Evolutionary conservation across 345 rosid genomes (phyloP), one percentile per base, ranked within the genome.

Genomic region (Geranium rotundifolium): DNA sequence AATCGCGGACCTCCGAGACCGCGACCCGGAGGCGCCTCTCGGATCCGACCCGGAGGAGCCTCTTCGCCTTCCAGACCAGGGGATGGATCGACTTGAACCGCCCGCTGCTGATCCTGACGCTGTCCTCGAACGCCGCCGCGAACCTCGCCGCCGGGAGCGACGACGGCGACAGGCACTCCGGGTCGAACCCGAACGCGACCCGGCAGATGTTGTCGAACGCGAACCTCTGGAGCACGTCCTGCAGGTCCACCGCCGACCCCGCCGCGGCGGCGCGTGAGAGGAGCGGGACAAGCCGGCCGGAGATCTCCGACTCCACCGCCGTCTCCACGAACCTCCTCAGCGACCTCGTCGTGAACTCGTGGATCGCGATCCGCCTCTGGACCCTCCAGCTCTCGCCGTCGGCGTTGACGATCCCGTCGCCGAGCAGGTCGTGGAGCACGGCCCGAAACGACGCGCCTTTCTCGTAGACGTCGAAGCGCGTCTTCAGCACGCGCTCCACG

Each of bases 381-480:
- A 81, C 72, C 75, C 76, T 84, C 95, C 89, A 87, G 50, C 72
- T 64, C n/a, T n/a, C n/a, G n/a, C n/a, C n/a, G n/a, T n/a, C n/a
- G n/a, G n/a, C n/a, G n/a, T n/a, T n/a, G n/a, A 76, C 86, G 0
- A n/a, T n/a, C n/a, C 87, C 95, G 27, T 91, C 83, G 27, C 97
- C 90, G 1, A 88, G 88, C 60, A 91, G 70, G 76, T 86, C 93
- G 2, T 58, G 75, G 7, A 86, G 82, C 27, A 29, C 1, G 1
- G 39, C 7, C 16, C 63, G 72, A 8, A 70, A 65, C 5, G 54
- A 34, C 1, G 34, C 67, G 2, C 90, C 95, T 77, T 85, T 90
- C 0, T 72, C 78, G 78, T 84, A 88, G 65, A 63, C 41, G 6
- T 66, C 63, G 78, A 90, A 85, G 8, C 74, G 72, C 12, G 88